Conservation (phyloP, 805 yeast species). For the Candida rishiriensis region DNA sequence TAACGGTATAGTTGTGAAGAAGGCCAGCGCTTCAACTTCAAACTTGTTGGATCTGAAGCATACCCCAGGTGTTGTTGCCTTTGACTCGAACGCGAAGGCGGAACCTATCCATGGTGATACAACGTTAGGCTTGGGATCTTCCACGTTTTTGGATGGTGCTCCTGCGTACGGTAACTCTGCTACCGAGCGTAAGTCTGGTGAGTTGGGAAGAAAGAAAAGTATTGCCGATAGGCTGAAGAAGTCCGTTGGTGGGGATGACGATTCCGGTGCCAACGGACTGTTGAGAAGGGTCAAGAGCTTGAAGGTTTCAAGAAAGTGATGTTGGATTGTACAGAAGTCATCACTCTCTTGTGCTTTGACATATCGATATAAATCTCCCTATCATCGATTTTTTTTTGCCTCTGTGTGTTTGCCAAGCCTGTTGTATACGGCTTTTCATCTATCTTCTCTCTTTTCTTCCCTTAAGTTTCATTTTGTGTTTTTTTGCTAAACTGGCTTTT, state of each 20-base stretch:
- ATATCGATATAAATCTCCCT: not conserved
- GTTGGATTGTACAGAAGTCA: no score
- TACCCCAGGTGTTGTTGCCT: slow-evolving; percentile 51
- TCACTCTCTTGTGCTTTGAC: no score
- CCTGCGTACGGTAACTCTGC: slow-evolving; percentile 54
- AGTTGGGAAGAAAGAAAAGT: slow-evolving; percentile 79
- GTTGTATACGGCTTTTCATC: no score
- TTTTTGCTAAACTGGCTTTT: not conserved
- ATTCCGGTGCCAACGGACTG: slow-evolving; percentile 45
- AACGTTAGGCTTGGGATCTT: slow-evolving; percentile 84
- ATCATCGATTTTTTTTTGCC: not conserved
- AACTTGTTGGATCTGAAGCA: slow-evolving; percentile 36
- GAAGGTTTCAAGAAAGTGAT: slow-evolving; percentile 55
- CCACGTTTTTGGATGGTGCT: slow-evolving; percentile 93
- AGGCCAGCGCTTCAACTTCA: slow-evolving; percentile 23
- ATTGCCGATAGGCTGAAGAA: slow-evolving; percentile 58
- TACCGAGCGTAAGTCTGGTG: slow-evolving; percentile 42
- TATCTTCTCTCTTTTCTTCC: not conserved
- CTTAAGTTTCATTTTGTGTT: not conserved
- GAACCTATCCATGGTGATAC: slow-evolving; percentile 79
- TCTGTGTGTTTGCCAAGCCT: no score
- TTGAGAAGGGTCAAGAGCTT: slow-evolving; percentile 85
- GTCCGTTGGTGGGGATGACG: slow-evolving; percentile 8
- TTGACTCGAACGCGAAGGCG: slow-evolving; percentile 67
- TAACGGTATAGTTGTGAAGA: slow-evolving; percentile 28